Evolutionary conservation across 305 asterid genomes (phyloP).

Genomic region (Fraxinus dipetala): DNA sequence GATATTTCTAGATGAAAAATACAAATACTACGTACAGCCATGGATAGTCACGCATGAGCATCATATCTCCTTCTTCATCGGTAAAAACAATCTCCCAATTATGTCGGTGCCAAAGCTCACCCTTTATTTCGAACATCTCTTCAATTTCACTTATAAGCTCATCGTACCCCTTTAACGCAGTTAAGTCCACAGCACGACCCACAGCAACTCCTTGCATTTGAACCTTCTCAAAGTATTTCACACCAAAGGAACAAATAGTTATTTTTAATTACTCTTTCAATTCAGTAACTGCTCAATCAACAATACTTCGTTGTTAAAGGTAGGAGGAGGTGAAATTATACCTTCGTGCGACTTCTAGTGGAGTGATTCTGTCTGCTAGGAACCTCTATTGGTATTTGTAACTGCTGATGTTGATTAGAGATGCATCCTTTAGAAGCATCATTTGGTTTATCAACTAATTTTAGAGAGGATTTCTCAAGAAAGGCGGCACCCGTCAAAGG

Average conservation of each 20-base stretch:
- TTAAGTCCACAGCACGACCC: slow-evolving; percentile 92
- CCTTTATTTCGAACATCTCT: slow-evolving; percentile 78
- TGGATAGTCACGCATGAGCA: slow-evolving; percentile 94
- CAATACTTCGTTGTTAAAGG: not conserved
- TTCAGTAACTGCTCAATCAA: not conserved
- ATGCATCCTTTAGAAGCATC: slow-evolving; percentile 35
- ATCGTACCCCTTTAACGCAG: slow-evolving; percentile 59
- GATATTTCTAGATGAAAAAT: not conserved
- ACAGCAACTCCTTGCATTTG: slow-evolving; percentile 99
- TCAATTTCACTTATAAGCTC: slow-evolving; percentile 77
- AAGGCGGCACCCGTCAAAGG: slow-evolving; percentile 33
- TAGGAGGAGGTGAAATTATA: slow-evolving; percentile 24
- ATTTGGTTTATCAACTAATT: slow-evolving; percentile 28
- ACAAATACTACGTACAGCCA: slow-evolving; percentile 66
- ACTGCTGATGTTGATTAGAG: slow-evolving; percentile 34
- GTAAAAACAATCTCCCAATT: slow-evolving; percentile 88
- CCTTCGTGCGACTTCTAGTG: slow-evolving; percentile 93
- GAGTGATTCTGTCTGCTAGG: slow-evolving; percentile 61
- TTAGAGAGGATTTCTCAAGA: slow-evolving; percentile 29
- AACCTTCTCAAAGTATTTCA: slow-evolving; percentile 48
- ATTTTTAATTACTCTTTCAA: not conserved
- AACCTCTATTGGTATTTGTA: slow-evolving; percentile 30
- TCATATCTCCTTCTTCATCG: slow-evolving; percentile 93
- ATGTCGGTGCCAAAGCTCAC: slow-evolving; percentile 59
- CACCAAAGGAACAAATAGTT: not conserved